Conservation (phyloP, 2,329 filamentous ascomycete species). For the Colletotrichum sp. region DNA sequence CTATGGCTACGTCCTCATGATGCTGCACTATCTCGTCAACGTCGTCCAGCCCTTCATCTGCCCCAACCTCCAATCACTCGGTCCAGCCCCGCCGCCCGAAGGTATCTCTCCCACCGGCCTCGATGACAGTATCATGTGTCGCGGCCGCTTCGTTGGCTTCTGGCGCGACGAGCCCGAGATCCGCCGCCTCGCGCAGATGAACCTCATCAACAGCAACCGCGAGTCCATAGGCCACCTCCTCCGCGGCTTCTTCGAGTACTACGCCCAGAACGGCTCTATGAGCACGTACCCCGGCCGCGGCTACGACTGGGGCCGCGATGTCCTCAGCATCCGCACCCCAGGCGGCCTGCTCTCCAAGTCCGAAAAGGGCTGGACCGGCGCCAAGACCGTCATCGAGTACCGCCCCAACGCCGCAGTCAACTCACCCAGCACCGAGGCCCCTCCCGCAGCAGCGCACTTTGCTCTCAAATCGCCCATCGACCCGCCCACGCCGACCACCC, state of each 20-base stretch:
- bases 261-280: slow-evolving; percentile 66
- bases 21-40: slow-evolving; percentile 89
- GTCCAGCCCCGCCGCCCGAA: slow-evolving; percentile 43
- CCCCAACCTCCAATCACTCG: slow-evolving; percentile 77
- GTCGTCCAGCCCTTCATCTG: slow-evolving; percentile 80
- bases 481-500: neutral
- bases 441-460: neutral
- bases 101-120: slow-evolving; percentile 29
- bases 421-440: neutral
- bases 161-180: slow-evolving; percentile 80
- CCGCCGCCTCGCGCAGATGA: slow-evolving; percentile 58
- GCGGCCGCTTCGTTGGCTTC: slow-evolving; percentile 76
- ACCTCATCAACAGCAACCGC: slow-evolving; percentile 69
- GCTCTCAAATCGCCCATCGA: neutral
- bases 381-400: slow-evolving; percentile 62
- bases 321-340: slow-evolving; percentile 76
- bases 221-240: slow-evolving; percentile 76
- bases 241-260: slow-evolving; percentile 89
- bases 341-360: slow-evolving; percentile 76
- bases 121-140: slow-evolving; percentile 52
- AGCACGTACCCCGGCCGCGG: slow-evolving; percentile 54
- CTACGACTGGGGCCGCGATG: slow-evolving; percentile 83
- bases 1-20: slow-evolving; percentile 92
- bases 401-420: slow-evolving; percentile 5
- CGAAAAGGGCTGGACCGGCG: slow-evolving; percentile 86